These are phyloP conservation scores for Monilinia aucupariae DNA, from an alignment of 2,329 filamentous ascomycete species.

Conservation along the genomic window DNA sequence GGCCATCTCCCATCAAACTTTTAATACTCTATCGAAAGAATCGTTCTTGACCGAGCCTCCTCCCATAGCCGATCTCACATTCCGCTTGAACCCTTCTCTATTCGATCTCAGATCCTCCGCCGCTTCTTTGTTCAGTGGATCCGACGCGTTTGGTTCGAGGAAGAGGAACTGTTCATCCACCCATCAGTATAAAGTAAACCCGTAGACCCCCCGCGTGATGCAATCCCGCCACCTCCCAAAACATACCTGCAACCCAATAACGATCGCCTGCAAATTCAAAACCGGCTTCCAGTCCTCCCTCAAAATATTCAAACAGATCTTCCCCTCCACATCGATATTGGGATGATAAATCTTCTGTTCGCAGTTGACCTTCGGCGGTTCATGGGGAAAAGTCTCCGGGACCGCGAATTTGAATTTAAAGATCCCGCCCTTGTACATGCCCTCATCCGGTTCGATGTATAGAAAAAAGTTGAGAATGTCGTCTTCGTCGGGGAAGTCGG, in stretches of 20 bases:
- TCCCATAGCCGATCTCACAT: slow-evolving; percentile 77
- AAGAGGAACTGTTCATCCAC: slow-evolving; percentile 74
- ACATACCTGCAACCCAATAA: slow-evolving; percentile 80
- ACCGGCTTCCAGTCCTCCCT: slow-evolving; percentile 99
- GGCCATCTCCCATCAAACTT: slow-evolving; percentile 34
- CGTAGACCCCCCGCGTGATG: too few species aligned
- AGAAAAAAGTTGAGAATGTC: slow-evolving; percentile 81
- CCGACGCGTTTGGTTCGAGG: slow-evolving; percentile 92
- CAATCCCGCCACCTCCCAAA: background rate
- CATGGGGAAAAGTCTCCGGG: slow-evolving; percentile 92
- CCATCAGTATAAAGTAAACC: slow-evolving; percentile 1
- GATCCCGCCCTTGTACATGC: slow-evolving; percentile 77
- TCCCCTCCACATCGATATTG: slow-evolving; percentile 96
- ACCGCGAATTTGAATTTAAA: slow-evolving; percentile 92
- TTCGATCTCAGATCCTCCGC: slow-evolving; percentile 86
- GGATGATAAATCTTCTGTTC: slow-evolving; percentile 98
- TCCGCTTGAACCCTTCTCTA: slow-evolving; percentile 83
- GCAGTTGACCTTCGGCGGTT: slow-evolving; percentile 95
- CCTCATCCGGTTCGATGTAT: slow-evolving; percentile 79
- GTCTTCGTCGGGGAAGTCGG: slow-evolving; percentile 74
- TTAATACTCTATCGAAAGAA: slow-evolving; percentile 72
- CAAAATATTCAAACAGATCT: slow-evolving; percentile 95
- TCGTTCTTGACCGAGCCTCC: slow-evolving; percentile 71
- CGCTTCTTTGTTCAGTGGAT: slow-evolving; percentile 97
- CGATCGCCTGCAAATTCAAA: slow-evolving; percentile 90